Percentiles rank a stretch among this genome's conserved stretches.
Evolutionary conservation across 2,329 filamentous ascomycete genomes (phyloP).

Genomic region (Pseudogymnoascus sp.): DNA sequence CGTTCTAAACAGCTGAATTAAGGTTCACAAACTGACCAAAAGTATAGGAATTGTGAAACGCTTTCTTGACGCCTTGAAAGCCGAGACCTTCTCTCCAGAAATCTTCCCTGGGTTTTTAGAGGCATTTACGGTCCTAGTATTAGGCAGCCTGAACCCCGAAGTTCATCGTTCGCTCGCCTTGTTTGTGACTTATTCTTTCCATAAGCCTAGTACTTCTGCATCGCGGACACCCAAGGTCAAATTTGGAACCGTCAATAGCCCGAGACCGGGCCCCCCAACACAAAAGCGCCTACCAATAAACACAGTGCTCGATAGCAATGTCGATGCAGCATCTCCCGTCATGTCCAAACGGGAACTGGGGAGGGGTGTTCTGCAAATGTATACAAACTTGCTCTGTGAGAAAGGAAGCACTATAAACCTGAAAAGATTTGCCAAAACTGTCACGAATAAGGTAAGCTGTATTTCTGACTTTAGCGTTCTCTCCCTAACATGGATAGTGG

Average conservation of each 20-base stretch:
- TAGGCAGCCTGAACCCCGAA: constrained; percentile 74
- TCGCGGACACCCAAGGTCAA: constrained; percentile 46
- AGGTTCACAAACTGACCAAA: constrained; percentile 15
- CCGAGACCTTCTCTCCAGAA: constrained; percentile 65
- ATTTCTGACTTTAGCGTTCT: background rate
- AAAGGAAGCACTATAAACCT: constrained; percentile 61
- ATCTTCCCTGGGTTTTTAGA: constrained; percentile 69
- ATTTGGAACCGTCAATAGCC: constrained; percentile 38
- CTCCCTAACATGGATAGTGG: constrained; percentile 54
- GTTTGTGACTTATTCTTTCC: constrained; percentile 88
- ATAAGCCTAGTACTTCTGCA: constrained; percentile 45
- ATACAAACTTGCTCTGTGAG: constrained; percentile 70
- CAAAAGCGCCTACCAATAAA: constrained; percentile 25
- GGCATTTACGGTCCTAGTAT: constrained; percentile 72
- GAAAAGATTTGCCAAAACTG: constrained; percentile 83
- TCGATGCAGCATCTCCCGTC: constrained; percentile 31
- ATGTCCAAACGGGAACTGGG: constrained; percentile 65
- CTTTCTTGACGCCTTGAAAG: constrained; percentile 82
- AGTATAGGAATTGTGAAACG: constrained; percentile 75
- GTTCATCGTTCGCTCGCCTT: constrained; percentile 79
- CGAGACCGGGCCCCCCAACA: constrained; percentile 23
- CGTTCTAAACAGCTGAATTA: constrained; percentile 14
- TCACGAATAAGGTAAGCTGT: constrained; percentile 76
- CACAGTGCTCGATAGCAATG: constrained; percentile 23
- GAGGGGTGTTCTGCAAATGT: constrained; percentile 67